Base-by-base conservation (phyloP, 176 grass and related monocot species). In the Coix lacrymajobi region DNA sequence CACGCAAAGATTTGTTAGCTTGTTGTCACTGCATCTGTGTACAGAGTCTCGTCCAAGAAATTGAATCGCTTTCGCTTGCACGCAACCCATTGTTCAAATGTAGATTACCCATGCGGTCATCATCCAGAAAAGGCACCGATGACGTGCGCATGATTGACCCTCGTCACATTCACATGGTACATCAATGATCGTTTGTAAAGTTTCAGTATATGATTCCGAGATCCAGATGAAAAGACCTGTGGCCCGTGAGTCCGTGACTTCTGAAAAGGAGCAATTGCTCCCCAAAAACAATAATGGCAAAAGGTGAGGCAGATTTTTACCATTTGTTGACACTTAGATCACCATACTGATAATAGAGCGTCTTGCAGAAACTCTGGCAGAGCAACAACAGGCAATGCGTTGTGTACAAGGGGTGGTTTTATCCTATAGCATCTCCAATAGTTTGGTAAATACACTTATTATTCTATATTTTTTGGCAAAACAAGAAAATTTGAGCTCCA, bases 41-140 rank as follows among this genome's bases (percentile, higher is more conserved):
- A 85, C 62, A 89, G 37, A 89, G 40, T 88, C 11, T 62, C 41
- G 10, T 46, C 36, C 12, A 69, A 75, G 81, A 58, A 84, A 62
- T 84, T 8, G 40, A 49, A 24, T 60, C 70, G 13, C 58, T 58
- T 84, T 67, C 72, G 40, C 12, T 69, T 69, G 39, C 65, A 51
- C 41, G 30, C 41, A 51, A 79, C 16, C 76, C 40, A 20, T 51
- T 60, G 15, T 62, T 39, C 28, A 8, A 51, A 38, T 26, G 77
- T 19, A 8, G 7, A 32, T 24, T n/a, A 28, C 65, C 83, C 33
- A 54, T 20, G 75, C 37, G 11, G 19, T 19, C 30, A 75, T 54
- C 46, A 3, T 49, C 62, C 7, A 6, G 30, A 80, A 80, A 13
- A 13, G 62, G 13, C 14, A 8, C 41, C 1, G 77, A 52, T 51